Conservation (phyloP, 768 basidiomycete species). For the Lactifluus piperatus region DNA sequence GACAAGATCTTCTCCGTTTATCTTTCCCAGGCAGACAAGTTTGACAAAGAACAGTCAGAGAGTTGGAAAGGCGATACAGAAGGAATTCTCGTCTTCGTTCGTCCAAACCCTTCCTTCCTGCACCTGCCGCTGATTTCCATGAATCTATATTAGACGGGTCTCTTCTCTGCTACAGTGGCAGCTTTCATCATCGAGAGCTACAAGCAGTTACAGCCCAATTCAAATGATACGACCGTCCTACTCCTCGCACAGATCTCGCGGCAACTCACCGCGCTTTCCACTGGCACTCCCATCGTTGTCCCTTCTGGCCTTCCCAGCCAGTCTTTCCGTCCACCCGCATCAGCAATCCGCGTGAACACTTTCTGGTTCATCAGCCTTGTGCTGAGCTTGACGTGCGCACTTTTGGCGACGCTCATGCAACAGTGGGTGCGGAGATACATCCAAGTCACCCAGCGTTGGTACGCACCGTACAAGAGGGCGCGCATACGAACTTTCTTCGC, state of each 20-base stretch:
- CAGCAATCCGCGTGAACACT: conserved; percentile 15
- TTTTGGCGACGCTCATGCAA: conserved; percentile 18
- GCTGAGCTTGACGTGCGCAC: conserved; percentile 16
- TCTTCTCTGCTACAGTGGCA: conserved; percentile 23
- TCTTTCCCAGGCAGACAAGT: conserved; percentile 15
- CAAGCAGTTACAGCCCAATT: conserved; percentile 18
- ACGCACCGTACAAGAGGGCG: conserved; percentile 12
- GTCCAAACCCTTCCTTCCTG: not conserved
- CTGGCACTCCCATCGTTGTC: not conserved
- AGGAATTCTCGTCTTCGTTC: conserved; percentile 20
- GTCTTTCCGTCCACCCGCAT: not conserved
- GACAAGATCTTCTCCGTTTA: conserved; percentile 15
- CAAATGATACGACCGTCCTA: conserved; percentile 4
- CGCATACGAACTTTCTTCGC: conserved; percentile 17
- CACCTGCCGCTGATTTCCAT: not conserved
- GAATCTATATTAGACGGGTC: conserved; percentile 19
- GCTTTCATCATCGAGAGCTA: conserved; percentile 22
- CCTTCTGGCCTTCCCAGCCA: not conserved
- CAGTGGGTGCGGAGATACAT: conserved; percentile 18
- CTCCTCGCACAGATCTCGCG: conserved; percentile 17
- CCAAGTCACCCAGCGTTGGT: conserved; percentile 9
- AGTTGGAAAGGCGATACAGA: conserved; percentile 21
- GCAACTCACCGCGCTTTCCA: conserved; percentile 12
- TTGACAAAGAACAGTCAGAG: conserved; percentile 13
- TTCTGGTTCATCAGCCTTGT: conserved; percentile 18